These are phyloP conservation scores for Alternaria tenuissima DNA, from an alignment of 2,329 filamentous ascomycete genomes.

Conservation along the genomic window DNA sequence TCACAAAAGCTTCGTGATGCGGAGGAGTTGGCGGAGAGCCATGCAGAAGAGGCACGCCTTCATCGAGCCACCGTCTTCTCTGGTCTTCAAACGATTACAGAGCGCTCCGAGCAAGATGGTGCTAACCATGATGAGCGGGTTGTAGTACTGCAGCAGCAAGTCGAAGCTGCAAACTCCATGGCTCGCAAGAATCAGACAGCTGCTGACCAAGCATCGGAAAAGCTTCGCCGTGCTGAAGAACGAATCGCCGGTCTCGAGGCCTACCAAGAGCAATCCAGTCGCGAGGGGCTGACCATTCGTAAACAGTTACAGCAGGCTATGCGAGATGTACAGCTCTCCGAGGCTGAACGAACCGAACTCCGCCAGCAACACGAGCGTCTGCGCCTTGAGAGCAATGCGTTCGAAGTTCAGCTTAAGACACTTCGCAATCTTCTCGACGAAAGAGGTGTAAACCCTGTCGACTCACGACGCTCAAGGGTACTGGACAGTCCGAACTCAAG, in stretches of 20 bases:
- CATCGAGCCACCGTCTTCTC: slow-evolving; percentile 84
- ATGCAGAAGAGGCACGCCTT: slow-evolving; percentile 84
- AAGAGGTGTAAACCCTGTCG: slow-evolving; percentile 82
- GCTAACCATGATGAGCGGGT: slow-evolving; percentile 69
- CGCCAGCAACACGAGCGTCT: slow-evolving; percentile 84
- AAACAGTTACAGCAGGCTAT: slow-evolving; percentile 87
- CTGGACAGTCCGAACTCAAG: slow-evolving; percentile 76
- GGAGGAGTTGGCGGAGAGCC: slow-evolving; percentile 86
- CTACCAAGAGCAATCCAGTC: slow-evolving; percentile 95
- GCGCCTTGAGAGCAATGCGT: slow-evolving; percentile 91
- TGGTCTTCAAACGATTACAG: slow-evolving; percentile 78
- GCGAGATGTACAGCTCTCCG: slow-evolving; percentile 82
- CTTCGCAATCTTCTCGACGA: slow-evolving; percentile 92
- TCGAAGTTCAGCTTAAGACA: slow-evolving; percentile 89
- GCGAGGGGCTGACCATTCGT: slow-evolving; percentile 88
- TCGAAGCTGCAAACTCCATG: slow-evolving; percentile 78
- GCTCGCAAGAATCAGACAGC: slow-evolving; percentile 90
- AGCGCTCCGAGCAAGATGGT: slow-evolving; percentile 61
- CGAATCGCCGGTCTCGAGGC: slow-evolving; percentile 95
- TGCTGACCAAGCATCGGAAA: slow-evolving; percentile 85
- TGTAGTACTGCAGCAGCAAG: slow-evolving; percentile 77
- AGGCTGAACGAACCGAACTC: slow-evolving; percentile 81
- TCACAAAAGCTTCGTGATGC: slow-evolving; percentile 81
- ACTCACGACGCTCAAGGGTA: slow-evolving; percentile 73
- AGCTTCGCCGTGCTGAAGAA: slow-evolving; percentile 90